Base-by-base conservation (phyloP, 2,329 filamentous ascomycete species). In the Graphilbum ipis-grandicollis region DNA sequence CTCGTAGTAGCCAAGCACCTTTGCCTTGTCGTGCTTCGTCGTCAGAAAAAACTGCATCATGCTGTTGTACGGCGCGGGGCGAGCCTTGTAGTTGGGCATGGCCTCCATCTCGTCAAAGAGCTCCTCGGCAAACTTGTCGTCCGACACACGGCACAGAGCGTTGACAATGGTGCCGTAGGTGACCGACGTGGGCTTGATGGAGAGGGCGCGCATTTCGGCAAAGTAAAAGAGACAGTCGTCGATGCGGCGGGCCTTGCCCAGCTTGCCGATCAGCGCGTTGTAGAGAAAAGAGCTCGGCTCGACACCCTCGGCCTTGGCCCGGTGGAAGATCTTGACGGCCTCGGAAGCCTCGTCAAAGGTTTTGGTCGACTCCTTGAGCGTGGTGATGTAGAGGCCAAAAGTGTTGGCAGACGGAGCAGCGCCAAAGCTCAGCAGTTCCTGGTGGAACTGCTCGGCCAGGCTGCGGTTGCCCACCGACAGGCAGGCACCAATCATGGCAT, bases 31-130 rank as follows among this genome's bases (percentile, higher is more conserved):
- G 37, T 85, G 83, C 71, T 96, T 96, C 38, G 88, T 96, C 39
- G 83, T 93, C 47, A 96, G 66, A 71, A 96, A 98, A 63, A 93
- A 96, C 55, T 98, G 90, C 75, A 98, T 98, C 76, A 98, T 81
- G 58, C 84, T 93, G 66, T 98, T 94, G 68, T 98, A 98, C 1
- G 90, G 90, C 19, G 90, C 90, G 19, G 90, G 86, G 9, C 90
- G 79, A 30, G 90, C 84, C 66, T 94, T 96, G 71, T 98, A 98
- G 64, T 98, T 98, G 39, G 85, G 79, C 79, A 93, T 93, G 33
- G 79, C 75, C 63, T 98, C 90, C 90, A 98, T 98, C 63, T 98
- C 90, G 52, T 96, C 85, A 52, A 98, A 98, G 48, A 96, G 74
- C 58, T 96, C 85, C 52, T 94, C 90, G 21, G 90, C 90, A 54